Base-by-base conservation (phyloP, 2,329 filamentous ascomycete genomes). In the Periconia sp. region DNA sequence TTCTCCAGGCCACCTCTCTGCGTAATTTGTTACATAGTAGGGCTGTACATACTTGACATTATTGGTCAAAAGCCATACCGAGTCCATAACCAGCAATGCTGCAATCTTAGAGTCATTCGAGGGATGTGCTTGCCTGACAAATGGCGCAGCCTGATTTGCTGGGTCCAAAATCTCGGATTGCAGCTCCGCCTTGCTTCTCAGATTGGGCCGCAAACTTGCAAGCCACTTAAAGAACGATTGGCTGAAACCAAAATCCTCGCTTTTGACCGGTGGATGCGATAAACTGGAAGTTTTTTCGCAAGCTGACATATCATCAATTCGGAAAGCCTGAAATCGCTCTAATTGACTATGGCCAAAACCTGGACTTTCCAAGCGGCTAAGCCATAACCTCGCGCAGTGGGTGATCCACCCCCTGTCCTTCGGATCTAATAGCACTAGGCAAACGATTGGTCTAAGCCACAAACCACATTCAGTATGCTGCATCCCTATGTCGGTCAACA, bases 211-310 rank as follows among this genome's bases (percentile, higher is more conserved):
- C 23, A 8, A 27, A 44, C 9, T 14, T 19, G 9, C 41, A 13
- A n/a, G 33, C 15, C 10, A 18, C n/a, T 27, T n/a, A 10, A 18
- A 27, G 1, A 20, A 18, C 47, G 19, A 51, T 50, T 50, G 43
- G 54, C 30, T 10, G 31, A 40, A 48, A 33, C 47, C 44, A 49
- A 15, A 51, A 44, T 46, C 47, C 42, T 33, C 30, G 13, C 45
- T 40, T 15, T 42, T 11, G 15, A 17, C 18, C 11, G 23, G 30
- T 27, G 18, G 11, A 37, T 31, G 13, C 37, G 33, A 6, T 37
- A 37, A 14, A n/a, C 33, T 14, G 11, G 31, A 37, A 11, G 33
- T 11, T 5, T n/a, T 37, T 37, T 27, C 23, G 23, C 8, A 27
- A 27, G 23, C 23, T 8, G 23, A 27, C 23, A 27, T 27, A 27